Percentiles rank a stretch among this genome's conserved stretches.
These are phyloP conservation scores for Cystobasidiaceae sp. DNA, from an alignment of 1,284 basidiomycete genomes.

Conservation along the genomic window DNA sequence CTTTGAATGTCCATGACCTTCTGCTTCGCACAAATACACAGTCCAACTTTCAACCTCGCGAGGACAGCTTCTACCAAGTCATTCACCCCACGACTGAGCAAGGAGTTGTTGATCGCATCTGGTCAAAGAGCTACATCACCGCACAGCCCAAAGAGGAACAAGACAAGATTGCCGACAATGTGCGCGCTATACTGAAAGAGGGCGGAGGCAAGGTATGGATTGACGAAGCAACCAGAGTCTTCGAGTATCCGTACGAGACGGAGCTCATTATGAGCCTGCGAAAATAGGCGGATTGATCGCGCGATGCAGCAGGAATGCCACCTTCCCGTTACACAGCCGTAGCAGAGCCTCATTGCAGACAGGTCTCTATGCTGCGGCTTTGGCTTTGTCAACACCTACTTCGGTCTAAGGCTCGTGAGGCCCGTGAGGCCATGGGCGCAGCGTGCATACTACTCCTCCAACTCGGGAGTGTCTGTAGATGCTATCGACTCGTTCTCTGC, in stretches of 20 bases:
- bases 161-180: slow-evolving; percentile 15
- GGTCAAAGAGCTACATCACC: slow-evolving; percentile 40
- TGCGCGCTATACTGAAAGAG: slow-evolving; percentile 26
- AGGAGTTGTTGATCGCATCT: slow-evolving; percentile 38
- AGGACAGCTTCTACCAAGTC: slow-evolving; percentile 13
- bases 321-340: too few species aligned
- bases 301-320: too few species aligned
- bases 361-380: too few species aligned
- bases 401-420: too few species aligned
- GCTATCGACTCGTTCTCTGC: too few species aligned
- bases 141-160: slow-evolving; percentile 33
- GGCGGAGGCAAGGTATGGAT: slow-evolving; percentile 37
- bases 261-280: slow-evolving; percentile 28
- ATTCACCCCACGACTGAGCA: slow-evolving; percentile 29
- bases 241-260: slow-evolving; percentile 34
- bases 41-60: slow-evolving; percentile 15
- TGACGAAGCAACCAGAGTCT: slow-evolving; percentile 35
- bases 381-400: too few species aligned
- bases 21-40: too few species aligned
- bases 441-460: too few species aligned
- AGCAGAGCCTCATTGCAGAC: too few species aligned
- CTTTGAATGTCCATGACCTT: too few species aligned
- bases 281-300: neutral
- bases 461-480: too few species aligned
- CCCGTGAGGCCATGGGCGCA: too few species aligned